Percentiles rank a stretch among this genome's conserved stretches.
These are phyloP conservation scores for Lachancea lanzarotensis DNA, from an alignment of 805 yeast species.

Conservation along the genomic window DNA sequence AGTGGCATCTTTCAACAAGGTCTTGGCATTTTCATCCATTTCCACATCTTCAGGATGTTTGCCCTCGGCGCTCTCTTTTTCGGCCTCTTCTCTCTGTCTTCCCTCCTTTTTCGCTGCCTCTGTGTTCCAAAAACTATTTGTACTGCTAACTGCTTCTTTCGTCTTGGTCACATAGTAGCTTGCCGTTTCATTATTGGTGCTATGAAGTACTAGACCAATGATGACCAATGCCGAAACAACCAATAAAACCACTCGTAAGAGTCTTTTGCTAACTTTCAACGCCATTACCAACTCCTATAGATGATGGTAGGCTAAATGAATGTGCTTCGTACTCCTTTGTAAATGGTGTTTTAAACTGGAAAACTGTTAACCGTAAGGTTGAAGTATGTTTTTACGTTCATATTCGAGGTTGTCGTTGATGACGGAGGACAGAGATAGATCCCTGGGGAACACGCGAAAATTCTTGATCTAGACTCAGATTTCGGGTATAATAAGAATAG, in stretches of 20 bases:
- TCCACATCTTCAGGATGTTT: constrained; percentile 2
- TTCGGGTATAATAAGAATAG: no score
- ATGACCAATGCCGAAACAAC: not conserved
- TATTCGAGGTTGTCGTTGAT: no score
- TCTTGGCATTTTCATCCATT: constrained; percentile 1
- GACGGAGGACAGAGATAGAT: no score
- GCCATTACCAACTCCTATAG: constrained; percentile 1
- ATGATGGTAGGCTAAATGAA: not conserved
- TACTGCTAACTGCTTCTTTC: not conserved
- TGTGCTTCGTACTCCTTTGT: no score
- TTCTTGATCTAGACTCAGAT: no score
- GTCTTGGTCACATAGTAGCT: not conserved
- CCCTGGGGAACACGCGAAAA: no score
- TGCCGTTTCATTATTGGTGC: not conserved
- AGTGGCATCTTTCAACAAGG: constrained; percentile 1
- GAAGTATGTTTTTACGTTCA: no score
- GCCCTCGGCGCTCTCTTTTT: constrained; percentile 1
- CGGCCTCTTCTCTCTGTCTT: constrained; percentile 4
- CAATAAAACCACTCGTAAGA: constrained; percentile 2
- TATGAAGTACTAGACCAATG: constrained; percentile 2
- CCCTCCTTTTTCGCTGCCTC: constrained; percentile 5
- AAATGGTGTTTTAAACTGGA: not conserved
- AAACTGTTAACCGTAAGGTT: no score
- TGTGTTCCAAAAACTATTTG: not conserved
- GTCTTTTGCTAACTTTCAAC: constrained; percentile 8